phyloP scores from a whole-genome alignment of 2,329 filamentous ascomycete species.

The Monosporascus sp. region DNA sequence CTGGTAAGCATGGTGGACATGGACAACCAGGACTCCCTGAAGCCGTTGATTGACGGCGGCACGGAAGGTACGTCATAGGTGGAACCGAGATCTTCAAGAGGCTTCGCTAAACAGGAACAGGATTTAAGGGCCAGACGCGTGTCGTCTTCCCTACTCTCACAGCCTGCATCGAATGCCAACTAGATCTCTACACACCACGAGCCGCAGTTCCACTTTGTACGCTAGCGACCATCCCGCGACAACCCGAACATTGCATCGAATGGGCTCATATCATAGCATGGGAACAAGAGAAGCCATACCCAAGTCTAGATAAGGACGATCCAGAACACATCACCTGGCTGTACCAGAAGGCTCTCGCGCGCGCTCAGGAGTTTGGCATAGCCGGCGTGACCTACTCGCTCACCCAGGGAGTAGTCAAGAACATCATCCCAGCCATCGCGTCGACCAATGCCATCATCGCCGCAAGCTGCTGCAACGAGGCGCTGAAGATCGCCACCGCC shows the following conservation, averaged over 20 bases:
- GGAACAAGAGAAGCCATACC: slow-evolving; percentile 80
- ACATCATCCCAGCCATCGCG: slow-evolving; percentile 97
- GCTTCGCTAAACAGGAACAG: slow-evolving; percentile 32
- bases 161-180: slow-evolving; percentile 95
- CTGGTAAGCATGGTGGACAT: slow-evolving; percentile 85
- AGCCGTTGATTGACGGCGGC: slow-evolving; percentile 92
- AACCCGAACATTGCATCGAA: slow-evolving; percentile 97
- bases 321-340: slow-evolving; percentile 98
- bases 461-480: slow-evolving; percentile 93
- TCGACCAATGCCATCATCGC: slow-evolving; percentile 97
- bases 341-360: slow-evolving; percentile 74
- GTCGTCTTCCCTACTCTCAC: slow-evolving; percentile 90
- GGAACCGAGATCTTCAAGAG: background rate
- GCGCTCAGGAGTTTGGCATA: slow-evolving; percentile 86
- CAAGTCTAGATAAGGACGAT: slow-evolving; percentile 88
- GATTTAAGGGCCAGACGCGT: slow-evolving; percentile 94
- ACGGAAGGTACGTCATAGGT: slow-evolving; percentile 62
- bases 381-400: slow-evolving; percentile 88
- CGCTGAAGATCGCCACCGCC: slow-evolving; percentile 84
- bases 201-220: slow-evolving; percentile 96
- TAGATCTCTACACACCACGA: slow-evolving; percentile 97
- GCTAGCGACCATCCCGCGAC: slow-evolving; percentile 89
- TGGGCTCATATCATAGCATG: slow-evolving; percentile 99
- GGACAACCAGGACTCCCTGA: slow-evolving; percentile 76
- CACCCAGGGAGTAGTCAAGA: slow-evolving; percentile 97